phyloP scores from a whole-genome alignment of 495 filamentous ascomycete genomes.

The Aspergillus mulundensis region DNA sequence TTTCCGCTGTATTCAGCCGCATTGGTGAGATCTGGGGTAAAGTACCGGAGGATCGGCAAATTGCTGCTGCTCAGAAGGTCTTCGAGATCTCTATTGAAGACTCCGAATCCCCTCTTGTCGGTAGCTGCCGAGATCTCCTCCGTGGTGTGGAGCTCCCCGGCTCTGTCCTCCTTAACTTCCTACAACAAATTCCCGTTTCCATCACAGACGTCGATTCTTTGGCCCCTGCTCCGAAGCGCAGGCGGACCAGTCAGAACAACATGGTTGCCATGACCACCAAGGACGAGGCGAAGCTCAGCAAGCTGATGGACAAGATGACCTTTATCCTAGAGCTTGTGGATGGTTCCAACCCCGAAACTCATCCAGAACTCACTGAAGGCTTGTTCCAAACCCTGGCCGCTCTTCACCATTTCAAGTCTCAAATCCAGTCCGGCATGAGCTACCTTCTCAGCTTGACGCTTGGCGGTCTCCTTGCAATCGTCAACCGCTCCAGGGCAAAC shows the following conservation, averaged over 20 bases:
- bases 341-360: slow-evolving; percentile 62
- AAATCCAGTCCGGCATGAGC: slow-evolving; percentile 70
- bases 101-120: slow-evolving; percentile 32
- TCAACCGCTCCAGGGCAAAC: slow-evolving; percentile 64
- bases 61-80: slow-evolving; percentile 55
- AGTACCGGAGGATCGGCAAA: slow-evolving; percentile 60
- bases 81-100: slow-evolving; percentile 47
- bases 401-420: slow-evolving; percentile 70
- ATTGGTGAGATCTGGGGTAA: slow-evolving; percentile 66
- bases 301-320: slow-evolving; percentile 67
- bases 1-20: slow-evolving; percentile 58
- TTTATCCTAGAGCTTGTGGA: slow-evolving; percentile 88
- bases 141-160: slow-evolving; percentile 65
- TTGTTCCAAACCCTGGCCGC: slow-evolving; percentile 82
- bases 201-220: slow-evolving; percentile 57
- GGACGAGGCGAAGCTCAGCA: slow-evolving; percentile 52
- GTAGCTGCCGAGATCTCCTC: slow-evolving; percentile 63
- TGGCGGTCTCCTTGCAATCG: slow-evolving; percentile 70
- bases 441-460: slow-evolving; percentile 82
- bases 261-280: slow-evolving; percentile 39
- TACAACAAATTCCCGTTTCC: slow-evolving; percentile 64
- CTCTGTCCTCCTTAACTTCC: slow-evolving; percentile 60
- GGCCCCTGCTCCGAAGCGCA: slow-evolving; percentile 65
- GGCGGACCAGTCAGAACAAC: slow-evolving; percentile 67
- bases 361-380: slow-evolving; percentile 67